Evolutionary conservation across 2,329 filamentous ascomycete genomes (phyloP).

Genomic region (Ophiostoma montium): DNA sequence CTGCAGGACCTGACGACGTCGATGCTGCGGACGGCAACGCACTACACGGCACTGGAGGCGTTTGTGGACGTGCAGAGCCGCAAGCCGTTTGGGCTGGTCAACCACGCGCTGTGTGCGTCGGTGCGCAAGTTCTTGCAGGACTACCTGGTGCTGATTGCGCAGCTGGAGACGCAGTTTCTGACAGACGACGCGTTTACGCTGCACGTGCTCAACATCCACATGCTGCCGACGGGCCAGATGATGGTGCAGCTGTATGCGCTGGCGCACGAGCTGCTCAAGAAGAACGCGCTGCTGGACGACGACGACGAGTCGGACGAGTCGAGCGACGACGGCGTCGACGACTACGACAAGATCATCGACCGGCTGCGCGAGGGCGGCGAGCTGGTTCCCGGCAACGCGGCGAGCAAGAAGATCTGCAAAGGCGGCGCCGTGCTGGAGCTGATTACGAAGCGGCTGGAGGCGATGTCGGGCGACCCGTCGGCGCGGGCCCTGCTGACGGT

Average conservation of each 20-base stretch:
- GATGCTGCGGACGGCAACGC: constrained; percentile 88
- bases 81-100: constrained; percentile 86
- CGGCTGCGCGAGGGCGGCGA: constrained; percentile 78
- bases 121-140: constrained; percentile 85
- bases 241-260: constrained; percentile 80
- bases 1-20: constrained; percentile 73
- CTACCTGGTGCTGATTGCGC: constrained; percentile 82
- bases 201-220: constrained; percentile 85
- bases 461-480: constrained; percentile 86
- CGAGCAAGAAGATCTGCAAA: constrained; percentile 85
- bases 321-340: constrained; percentile 62
- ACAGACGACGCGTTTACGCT: constrained; percentile 82
- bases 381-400: constrained; percentile 61
- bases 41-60: constrained; percentile 80
- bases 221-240: constrained; percentile 79
- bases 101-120: constrained; percentile 90
- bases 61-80: constrained; percentile 91
- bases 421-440: constrained; percentile 89
- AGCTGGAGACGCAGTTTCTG: constrained; percentile 84
- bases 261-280: constrained; percentile 73
- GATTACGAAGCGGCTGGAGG: constrained; percentile 69
- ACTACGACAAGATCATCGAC: constrained; percentile 87
- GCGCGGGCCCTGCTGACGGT: constrained; percentile 70
- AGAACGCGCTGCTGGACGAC: constrained; percentile 76
- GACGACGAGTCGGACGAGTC: constrained; percentile 57